phyloP scores from a whole-genome alignment of 805 yeast genomes.

The Yarrowia yakushimensis region DNA sequence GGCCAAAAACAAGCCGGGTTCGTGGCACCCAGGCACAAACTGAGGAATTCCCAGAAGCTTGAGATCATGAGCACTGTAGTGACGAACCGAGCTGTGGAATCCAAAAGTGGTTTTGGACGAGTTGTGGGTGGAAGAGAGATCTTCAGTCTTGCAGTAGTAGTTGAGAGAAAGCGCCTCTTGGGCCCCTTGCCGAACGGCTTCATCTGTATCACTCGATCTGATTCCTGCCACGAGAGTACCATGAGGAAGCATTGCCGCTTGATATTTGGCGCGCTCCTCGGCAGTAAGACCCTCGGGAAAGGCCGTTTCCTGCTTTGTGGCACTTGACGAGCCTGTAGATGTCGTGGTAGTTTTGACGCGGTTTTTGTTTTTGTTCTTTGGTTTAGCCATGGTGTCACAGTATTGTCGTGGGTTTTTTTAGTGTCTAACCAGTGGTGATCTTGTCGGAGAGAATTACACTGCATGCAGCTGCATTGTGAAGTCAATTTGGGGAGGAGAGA shows the following conservation, averaged over 20 bases:
- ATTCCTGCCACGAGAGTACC: not conserved
- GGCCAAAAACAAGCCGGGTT: constrained; percentile 10
- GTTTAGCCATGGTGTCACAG: constrained; percentile 13
- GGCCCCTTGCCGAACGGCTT: not conserved
- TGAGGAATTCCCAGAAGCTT: constrained; percentile 21
- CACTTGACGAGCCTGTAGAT: not conserved
- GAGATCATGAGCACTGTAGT: constrained; percentile 13
- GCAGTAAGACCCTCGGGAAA: constrained; percentile 4
- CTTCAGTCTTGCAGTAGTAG: constrained; percentile 11
- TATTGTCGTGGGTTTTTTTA: not conserved
- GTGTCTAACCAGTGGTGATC: constrained; percentile 1
- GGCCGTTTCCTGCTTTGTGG: not conserved
- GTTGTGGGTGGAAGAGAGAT: not conserved
- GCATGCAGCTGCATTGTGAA: constrained; percentile 4
- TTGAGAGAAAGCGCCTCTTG: not conserved
- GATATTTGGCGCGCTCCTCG: constrained; percentile 3
- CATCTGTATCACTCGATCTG: not conserved
- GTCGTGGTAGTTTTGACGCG: not conserved
- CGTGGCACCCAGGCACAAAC: constrained; percentile 23
- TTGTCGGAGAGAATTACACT: not conserved
- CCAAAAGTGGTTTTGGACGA: not conserved
- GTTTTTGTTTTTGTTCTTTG: constrained; percentile 21
- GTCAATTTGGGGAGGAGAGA: not conserved
- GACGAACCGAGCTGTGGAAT: constrained; percentile 6
- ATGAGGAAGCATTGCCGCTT: constrained; percentile 13